Conservation (phyloP, 768 basidiomycete species). For the Termitomyces sp. region DNA sequence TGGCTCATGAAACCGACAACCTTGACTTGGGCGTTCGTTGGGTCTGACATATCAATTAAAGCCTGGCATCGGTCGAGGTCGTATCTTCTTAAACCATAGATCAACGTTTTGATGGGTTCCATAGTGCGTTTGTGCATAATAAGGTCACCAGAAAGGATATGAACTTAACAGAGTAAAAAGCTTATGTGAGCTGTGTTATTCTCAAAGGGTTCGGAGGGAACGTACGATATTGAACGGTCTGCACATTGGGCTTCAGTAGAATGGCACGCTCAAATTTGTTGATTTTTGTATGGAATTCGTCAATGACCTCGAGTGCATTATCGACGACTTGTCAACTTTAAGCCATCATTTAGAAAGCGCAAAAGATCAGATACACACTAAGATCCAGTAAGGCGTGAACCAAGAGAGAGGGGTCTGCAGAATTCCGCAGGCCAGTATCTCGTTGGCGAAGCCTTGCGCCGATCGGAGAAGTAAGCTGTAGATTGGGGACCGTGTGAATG, state of each 20-base stretch:
- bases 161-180: conserved; percentile 40
- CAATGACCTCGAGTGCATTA: conserved; percentile 62
- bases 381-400: conserved; percentile 68
- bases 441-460: conserved; percentile 49
- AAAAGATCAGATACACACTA: conserved; percentile 26
- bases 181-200: neutral
- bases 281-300: conserved; percentile 64
- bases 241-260: conserved; percentile 57
- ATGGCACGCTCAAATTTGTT: conserved; percentile 58
- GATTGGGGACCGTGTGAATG: conserved; percentile 42
- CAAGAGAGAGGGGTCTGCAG: conserved; percentile 66
- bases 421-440: conserved; percentile 59
- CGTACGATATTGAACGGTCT: conserved; percentile 57
- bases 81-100: conserved; percentile 67
- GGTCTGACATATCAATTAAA: conserved; percentile 43
- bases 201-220: neutral
- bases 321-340: conserved; percentile 49
- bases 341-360: neutral
- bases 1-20: conserved; percentile 64
- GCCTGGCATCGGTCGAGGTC: conserved; percentile 67
- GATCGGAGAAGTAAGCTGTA: conserved; percentile 54
- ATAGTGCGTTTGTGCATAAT: conserved; percentile 72
- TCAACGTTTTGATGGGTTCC: conserved; percentile 65
- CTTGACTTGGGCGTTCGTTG: conserved; percentile 32
- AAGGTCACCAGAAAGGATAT: conserved; percentile 74